phyloP scores from a whole-genome alignment of 2,329 filamentous ascomycete genomes.

The Aspergillus luchuensis region DNA sequence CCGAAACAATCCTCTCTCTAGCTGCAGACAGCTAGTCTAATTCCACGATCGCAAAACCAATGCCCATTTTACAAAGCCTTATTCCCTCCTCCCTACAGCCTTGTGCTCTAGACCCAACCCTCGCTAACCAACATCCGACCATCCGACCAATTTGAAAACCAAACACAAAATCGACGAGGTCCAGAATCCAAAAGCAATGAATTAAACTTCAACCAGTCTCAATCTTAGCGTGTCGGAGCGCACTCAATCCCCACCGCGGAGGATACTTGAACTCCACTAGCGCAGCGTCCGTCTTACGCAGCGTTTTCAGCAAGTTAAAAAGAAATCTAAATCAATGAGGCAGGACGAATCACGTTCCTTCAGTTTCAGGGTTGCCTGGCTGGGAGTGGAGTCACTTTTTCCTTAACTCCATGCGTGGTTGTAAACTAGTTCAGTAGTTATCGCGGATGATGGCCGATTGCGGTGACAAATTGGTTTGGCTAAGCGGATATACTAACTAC shows the following conservation, averaged over 20 bases:
- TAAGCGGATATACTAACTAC: not conserved
- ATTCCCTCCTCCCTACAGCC: not conserved
- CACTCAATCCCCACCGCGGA: not conserved
- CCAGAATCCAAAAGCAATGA: not conserved
- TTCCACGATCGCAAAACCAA: not conserved
- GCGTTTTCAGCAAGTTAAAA: not conserved
- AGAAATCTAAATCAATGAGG: not conserved
- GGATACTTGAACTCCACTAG: not conserved
- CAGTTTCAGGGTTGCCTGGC: not conserved
- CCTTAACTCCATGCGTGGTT: not conserved
- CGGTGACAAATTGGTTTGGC: slow-evolving; percentile 9
- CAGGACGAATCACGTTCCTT: not conserved
- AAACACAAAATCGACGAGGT: not conserved
- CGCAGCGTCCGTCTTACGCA: not conserved
- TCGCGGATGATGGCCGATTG: not conserved
- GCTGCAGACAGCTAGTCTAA: not conserved
- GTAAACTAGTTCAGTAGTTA: not conserved
- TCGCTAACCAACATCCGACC: not conserved
- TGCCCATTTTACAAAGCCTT: not conserved
- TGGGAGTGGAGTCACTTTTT: not conserved
- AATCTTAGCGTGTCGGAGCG: not conserved
- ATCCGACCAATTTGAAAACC: not conserved
- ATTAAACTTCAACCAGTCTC: slow-evolving; percentile 1
- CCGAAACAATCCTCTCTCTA: not conserved
- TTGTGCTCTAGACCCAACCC: not conserved